Evolutionary conservation across 371 early-diverging fungal genomes (phyloP).

Genomic region (Amoeboaphelidium protococcarum): DNA sequence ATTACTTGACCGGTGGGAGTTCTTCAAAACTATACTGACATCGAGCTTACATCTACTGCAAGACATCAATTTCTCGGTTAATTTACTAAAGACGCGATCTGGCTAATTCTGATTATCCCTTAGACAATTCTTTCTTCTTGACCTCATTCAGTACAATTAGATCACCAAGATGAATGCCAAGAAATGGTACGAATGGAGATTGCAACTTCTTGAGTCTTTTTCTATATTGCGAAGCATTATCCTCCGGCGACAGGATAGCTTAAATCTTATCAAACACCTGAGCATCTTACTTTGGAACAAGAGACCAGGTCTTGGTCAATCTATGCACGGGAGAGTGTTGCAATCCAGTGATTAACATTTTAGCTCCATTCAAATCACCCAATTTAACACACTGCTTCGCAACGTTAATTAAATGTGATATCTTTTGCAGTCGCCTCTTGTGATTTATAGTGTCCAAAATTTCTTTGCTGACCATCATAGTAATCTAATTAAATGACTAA

Average conservation of each 20-base stretch:
- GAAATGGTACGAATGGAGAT: background rate
- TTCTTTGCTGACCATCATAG: background rate
- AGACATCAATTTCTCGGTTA: background rate
- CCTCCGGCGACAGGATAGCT: background rate
- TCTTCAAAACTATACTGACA: background rate
- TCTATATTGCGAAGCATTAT: background rate
- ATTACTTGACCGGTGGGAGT: background rate
- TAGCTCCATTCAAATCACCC: background rate
- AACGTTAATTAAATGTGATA: background rate
- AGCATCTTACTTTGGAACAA: background rate
- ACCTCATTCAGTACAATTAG: background rate
- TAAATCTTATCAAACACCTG: background rate
- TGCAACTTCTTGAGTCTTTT: background rate
- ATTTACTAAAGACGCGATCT: background rate
- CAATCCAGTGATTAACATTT: background rate
- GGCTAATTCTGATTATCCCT: background rate
- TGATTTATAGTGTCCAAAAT: background rate
- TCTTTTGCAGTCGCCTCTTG: background rate
- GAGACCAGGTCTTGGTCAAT: background rate
- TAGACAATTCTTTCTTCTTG: background rate
- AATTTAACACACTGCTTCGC: background rate
- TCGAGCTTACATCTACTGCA: background rate
- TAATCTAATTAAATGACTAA: background rate
- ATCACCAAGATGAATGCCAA: background rate
- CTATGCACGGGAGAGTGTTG: background rate